Percentiles rank a stretch among this genome's conserved stretches.
These are phyloP conservation scores for Leccinum ponderosum DNA, from an alignment of 1,284 basidiomycete species.

Conservation along the genomic window DNA sequence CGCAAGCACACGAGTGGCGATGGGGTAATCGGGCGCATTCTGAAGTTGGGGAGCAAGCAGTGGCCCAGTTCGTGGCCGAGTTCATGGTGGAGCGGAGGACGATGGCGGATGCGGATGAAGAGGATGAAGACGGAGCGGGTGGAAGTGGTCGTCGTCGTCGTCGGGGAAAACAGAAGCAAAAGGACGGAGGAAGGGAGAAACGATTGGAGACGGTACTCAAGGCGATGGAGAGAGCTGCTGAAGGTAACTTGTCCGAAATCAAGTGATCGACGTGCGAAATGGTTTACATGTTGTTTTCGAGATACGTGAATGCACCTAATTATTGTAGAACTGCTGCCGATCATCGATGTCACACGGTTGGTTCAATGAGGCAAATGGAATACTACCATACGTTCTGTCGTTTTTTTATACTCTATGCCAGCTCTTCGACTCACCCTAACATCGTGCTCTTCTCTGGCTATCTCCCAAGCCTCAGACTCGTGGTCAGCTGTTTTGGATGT, in stretches of 20 bases:
- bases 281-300: not conserved
- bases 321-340: not conserved
- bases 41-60: too few relatives aligned
- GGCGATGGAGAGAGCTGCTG: slow-evolving; percentile 64
- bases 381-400: not conserved
- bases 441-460: not conserved
- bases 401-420: not conserved
- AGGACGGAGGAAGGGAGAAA: slow-evolving; percentile 29
- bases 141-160: slow-evolving; percentile 5
- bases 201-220: slow-evolving; percentile 48
- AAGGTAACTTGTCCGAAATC: slow-evolving; percentile 51
- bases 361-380: too few relatives aligned
- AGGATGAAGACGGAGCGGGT: too few relatives aligned
- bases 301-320: not conserved
- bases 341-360: too few relatives aligned
- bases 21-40: too few relatives aligned
- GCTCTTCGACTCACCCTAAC: too few relatives aligned
- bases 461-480: not conserved
- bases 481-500: not conserved
- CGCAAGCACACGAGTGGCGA: too few relatives aligned
- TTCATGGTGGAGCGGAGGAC: too few relatives aligned
- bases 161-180: slow-evolving; percentile 25
- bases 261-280: slow-evolving; percentile 24
- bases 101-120: too few relatives aligned
- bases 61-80: too few relatives aligned